Evolutionary conservation across 768 basidiomycete genomes (phyloP).

Genomic region (Termitomyces sp.): DNA sequence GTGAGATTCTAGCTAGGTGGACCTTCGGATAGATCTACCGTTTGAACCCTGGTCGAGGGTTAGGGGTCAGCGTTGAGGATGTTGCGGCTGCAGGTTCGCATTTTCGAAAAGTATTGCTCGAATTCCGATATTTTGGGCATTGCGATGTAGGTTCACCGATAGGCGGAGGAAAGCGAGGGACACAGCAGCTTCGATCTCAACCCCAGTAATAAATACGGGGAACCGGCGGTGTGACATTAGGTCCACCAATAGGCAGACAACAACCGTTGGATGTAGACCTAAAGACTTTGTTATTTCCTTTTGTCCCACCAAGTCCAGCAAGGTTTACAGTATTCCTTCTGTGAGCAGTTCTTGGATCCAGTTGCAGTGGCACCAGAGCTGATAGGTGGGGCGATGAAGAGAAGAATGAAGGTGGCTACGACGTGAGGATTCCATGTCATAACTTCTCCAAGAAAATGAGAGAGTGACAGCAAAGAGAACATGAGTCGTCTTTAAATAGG

Average conservation of each 20-base stretch:
- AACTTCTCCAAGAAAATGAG: slow-evolving; percentile 3
- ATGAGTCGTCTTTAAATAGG: background rate
- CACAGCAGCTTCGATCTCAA: slow-evolving; percentile 45
- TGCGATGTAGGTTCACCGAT: slow-evolving; percentile 44
- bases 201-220: slow-evolving; percentile 56
- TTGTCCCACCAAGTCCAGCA: background rate
- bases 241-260: slow-evolving; percentile 43
- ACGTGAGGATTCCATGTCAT: slow-evolving; percentile 15
- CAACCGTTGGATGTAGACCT: slow-evolving; percentile 32
- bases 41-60: slow-evolving; percentile 9
- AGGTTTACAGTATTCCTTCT: slow-evolving; percentile 31
- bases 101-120: slow-evolving; percentile 39
- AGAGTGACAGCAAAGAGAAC: slow-evolving; percentile 14
- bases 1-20: slow-evolving; percentile 31
- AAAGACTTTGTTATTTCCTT: background rate
- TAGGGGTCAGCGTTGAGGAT: slow-evolving; percentile 19
- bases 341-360: slow-evolving; percentile 22
- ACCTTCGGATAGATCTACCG: slow-evolving; percentile 14
- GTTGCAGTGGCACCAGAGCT: slow-evolving; percentile 27
- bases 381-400: slow-evolving; percentile 29
- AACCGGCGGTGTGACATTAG: slow-evolving; percentile 32
- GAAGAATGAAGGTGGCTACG: slow-evolving; percentile 25
- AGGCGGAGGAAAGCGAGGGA: slow-evolving; percentile 41
- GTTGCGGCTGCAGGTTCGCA: slow-evolving; percentile 35
- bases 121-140: slow-evolving; percentile 44